Evolutionary conservation across 352 stramenopile species (phyloP).

Genomic region (Plasmopara viticola): DNA sequence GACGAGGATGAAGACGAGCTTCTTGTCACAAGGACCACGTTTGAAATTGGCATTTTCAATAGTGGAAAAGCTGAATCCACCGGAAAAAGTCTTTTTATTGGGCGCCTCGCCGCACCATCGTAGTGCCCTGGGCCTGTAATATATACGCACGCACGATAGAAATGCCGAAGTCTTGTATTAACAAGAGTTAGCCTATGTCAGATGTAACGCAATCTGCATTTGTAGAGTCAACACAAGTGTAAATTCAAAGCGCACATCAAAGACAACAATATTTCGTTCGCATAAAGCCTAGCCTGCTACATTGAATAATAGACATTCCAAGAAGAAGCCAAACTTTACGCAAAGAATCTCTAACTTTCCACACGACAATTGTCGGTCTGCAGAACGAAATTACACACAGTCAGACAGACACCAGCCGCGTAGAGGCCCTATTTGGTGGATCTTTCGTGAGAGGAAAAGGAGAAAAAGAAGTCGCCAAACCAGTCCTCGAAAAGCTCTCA

Average conservation of each 20-base stretch:
- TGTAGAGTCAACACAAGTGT: no score
- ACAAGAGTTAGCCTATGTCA: no score
- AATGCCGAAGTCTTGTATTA: no score
- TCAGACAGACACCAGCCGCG: constrained; percentile 36
- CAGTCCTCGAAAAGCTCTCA: constrained; percentile 32
- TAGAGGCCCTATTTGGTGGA: constrained; percentile 59
- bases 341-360: constrained; percentile 80
- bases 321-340: constrained; percentile 49
- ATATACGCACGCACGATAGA: no score
- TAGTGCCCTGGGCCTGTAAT: constrained; percentile 2
- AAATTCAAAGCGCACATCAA: background rate
- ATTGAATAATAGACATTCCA: constrained; percentile 78
- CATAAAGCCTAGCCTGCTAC: constrained; percentile 46
- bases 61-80: constrained; percentile 33
- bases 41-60: constrained; percentile 38
- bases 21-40: constrained; percentile 1
- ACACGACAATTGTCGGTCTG: constrained; percentile 28
- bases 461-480: constrained; percentile 45
- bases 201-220: no score
- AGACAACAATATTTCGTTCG: constrained; percentile 40
- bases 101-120: constrained; percentile 28
- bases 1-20: constrained; percentile 19
- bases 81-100: constrained; percentile 42
- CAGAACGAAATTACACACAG: constrained; percentile 23
- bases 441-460: constrained; percentile 54